phyloP scores from a whole-genome alignment of 2,329 filamentous ascomycete genomes.

The Cladophialophora yegresii region DNA sequence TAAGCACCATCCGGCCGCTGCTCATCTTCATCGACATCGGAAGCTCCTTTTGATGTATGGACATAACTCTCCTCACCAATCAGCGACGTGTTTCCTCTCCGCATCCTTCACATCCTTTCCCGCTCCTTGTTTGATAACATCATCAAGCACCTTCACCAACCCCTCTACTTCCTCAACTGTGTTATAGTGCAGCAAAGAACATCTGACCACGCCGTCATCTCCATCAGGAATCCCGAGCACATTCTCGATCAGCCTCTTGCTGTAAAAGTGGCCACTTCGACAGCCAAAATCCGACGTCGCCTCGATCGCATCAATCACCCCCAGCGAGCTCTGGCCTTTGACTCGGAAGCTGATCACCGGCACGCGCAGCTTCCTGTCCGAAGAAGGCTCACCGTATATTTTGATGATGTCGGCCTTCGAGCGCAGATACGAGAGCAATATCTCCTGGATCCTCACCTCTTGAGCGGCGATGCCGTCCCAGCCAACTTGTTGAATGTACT shows the following conservation, averaged over 20 bases:
- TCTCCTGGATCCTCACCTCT: conserved; percentile 61
- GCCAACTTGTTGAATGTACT: conserved; percentile 56
- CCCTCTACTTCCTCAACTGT: conserved; percentile 46
- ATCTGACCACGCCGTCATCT: conserved; percentile 65
- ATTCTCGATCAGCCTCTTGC: conserved; percentile 62
- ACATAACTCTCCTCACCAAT: conserved; percentile 25
- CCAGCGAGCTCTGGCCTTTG: conserved; percentile 55
- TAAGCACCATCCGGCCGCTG: no score
- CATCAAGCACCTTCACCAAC: conserved; percentile 35
- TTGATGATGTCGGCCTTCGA: conserved; percentile 53
- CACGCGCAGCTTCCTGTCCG: conserved; percentile 56
- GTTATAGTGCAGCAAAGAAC: conserved; percentile 75
- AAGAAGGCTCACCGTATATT: conserved; percentile 59
- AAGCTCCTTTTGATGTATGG: not conserved
- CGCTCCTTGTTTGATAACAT: conserved; percentile 34
- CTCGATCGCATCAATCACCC: conserved; percentile 63
- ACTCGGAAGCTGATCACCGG: conserved; percentile 69
- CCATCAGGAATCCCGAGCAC: conserved; percentile 58
- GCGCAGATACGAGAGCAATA: conserved; percentile 62
- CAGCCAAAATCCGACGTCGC: conserved; percentile 61
- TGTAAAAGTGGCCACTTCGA: conserved; percentile 70
- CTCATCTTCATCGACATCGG: no score
- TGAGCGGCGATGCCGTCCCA: conserved; percentile 60
- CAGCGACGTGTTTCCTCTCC: conserved; percentile 28
- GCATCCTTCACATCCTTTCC: conserved; percentile 27